Evolutionary conservation across 1,139 yeast species (phyloP), one percentile per base, ranked within the genome.

Genomic region (Schwanniomyces etchellsii): DNA sequence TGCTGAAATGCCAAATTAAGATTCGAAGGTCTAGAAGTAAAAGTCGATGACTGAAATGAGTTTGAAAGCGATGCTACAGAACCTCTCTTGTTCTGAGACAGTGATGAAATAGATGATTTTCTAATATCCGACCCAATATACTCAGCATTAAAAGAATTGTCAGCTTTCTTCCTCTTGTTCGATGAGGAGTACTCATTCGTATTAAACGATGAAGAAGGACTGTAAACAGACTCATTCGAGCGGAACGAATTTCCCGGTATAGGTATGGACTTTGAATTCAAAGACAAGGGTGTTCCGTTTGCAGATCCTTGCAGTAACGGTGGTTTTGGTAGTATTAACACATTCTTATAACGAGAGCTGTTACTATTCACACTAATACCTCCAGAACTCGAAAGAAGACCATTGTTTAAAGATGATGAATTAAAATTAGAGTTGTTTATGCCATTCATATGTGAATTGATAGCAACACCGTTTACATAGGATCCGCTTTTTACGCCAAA

Each of bases 251-350:
- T 37, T 28, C 34, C 41, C 23, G 51, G 61, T 5, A 57, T 57
- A 14, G 65, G 60, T 5, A 56, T 52, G 6, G 61, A 52, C 24
- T 42, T 36, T 26, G 43, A 32, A 29, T 32, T 29, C 32, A 43
- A 26, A 37, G 46, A 30, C 33, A 39, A 27, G 39, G 38, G 38
- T 17, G 32, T 12, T 16, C 31, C 27, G 27, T 18, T 27, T 14
- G 37, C 30, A 4, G 38, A 28, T 7, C 21, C 21, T n/a, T 18
- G 21, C 21, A n/a, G n/a, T 23, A 13, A 7, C 7, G 36, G 31
- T 1, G 72, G 72, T 45, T 65, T 66, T 5, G 73, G 73, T 24
- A 65, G 46, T 26, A 66, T 67, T 31, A 63, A 48, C n/a, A 66
- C 58, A 37, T 66, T 65, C 40, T 64, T 64, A 33, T 52, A 57